Evolutionary conservation across 805 yeast genomes (phyloP), one percentile per base, ranked within the genome.

Genomic region (Lachancea kluyveri): DNA sequence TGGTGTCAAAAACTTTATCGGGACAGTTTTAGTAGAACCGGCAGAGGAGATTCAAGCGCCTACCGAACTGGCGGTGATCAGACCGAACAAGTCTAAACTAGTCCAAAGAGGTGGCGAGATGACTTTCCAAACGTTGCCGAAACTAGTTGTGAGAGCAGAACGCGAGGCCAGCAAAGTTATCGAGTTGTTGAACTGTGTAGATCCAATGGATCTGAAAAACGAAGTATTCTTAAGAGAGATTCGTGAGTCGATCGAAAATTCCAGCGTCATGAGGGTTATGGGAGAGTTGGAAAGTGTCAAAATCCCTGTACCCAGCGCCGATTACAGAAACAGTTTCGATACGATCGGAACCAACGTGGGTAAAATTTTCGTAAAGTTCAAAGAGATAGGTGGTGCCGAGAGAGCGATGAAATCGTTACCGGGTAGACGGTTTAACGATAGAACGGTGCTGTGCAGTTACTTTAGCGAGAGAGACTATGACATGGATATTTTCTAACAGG

Each of bases 291-390:
- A 58, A 10, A 64, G 70, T 3, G 57, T 84, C 1, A 67, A 66
- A 35, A 72, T 86, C 11, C 87, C 92, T 0, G 65, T 69, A 42
- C 87, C 76, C 48, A 39, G 52, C 11, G 46, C 50, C 2, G 62
- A 59, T 24, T 65, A 59, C 47, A 65, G 63, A 31, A 57, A 69
- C 50, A 66, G 73, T 48, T 46, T 68, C 42, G 61, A 67, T 50
- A 44, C 46, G 28, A 34, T 72, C 58, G 35, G 69, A 60, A 28
- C 79, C 3, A 84, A 82, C 5, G 67, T 78, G 28, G 95, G 96
- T 0, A 79, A 74, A 40, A 67, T 86, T 0, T 86, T 67, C 52
- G 73, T 83, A 14, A 74, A 79, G 52, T 87, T 81, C 55, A 66
- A 64, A 1, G 60, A 62, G 8, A 56, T 64, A 2, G 70, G 69